phyloP scores from a whole-genome alignment of 1,284 basidiomycete genomes.

The Tylopilus sp. region DNA sequence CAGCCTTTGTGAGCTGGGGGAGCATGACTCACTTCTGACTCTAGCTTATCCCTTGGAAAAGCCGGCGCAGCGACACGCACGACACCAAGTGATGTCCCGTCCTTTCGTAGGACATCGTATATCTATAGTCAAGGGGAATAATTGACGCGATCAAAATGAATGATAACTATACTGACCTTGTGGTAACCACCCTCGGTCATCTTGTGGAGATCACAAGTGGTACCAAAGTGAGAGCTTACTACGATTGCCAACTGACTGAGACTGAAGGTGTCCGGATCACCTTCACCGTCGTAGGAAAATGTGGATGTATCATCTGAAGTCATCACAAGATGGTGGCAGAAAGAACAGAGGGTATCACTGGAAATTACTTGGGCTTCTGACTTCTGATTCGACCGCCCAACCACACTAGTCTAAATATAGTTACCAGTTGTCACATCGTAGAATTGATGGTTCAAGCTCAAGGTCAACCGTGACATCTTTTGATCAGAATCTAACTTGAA shows the following conservation, averaged over 20 bases:
- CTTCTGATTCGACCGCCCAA: no score
- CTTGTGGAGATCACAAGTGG: background rate
- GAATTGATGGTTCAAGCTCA: no score
- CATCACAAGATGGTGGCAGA: background rate
- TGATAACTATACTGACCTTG: background rate
- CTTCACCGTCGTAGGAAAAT: background rate
- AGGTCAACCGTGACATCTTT: no score
- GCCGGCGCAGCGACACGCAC: constrained; percentile 12
- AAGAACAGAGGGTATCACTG: no score
- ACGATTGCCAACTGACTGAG: background rate
- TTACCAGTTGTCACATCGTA: no score
- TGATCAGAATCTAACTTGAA: no score
- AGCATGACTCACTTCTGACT: constrained; percentile 3
- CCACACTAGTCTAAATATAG: no score
- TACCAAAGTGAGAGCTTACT: background rate
- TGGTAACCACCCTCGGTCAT: background rate
- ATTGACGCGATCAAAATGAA: background rate
- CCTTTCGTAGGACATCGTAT: constrained; percentile 3
- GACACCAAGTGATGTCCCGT: background rate
- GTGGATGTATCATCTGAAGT: background rate
- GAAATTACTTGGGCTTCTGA: no score
- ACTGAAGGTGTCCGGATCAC: background rate
- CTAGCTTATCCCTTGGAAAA: constrained; percentile 12
- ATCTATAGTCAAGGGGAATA: background rate
- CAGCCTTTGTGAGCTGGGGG: background rate